Base-by-base conservation (phyloP, 306 rosid genomes). In the Lagenaria siceraria region DNA sequence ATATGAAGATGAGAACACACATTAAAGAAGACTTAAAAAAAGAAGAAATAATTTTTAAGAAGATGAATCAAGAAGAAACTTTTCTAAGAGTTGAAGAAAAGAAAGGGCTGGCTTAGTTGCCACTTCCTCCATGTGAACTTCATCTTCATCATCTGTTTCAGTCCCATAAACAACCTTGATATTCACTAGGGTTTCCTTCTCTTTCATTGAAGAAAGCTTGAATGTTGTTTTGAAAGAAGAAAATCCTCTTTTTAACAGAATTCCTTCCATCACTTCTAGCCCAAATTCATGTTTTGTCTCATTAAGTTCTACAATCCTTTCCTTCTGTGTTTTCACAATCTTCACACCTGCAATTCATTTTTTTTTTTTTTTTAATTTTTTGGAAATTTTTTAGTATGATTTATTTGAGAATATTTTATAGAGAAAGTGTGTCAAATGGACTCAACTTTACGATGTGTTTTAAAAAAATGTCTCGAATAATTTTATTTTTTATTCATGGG, bases 241-340 rank as follows among this genome's bases (percentile, higher is more conserved):
- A 54, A 88, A 87, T 0, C 95, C 97, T 42, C 46, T 75, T 74
- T 59, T 81, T 48, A 91, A 82, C 49, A 84, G 78, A 0, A 89
- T 87, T 33, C 97, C 91, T 85, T 91, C 93, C 27, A 69, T 63
- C 76, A 88, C 87, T 82, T 88, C 76, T 48, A 91, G 77, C 56
- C 90, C 91, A 71, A 89, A 78, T 76, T 74, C 83, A 78, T 89
- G 88, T 0, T 69, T 52, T 14, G 14, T 2, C 31, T 81, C 90
- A 83, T 89, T 90, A 65, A 89, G 79, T 79, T 88, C 90, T 43
- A 84, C 80, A 40, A 91, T 88, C 79, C 12, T 83, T 76, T 91
- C 95, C 81, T 80, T 89, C 58, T 89, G 92, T 31, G 51, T 80
- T 48, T 54, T 79, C 81, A 61, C 22, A 1, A 46, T 55, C 6